Conservation (phyloP, 169 alveolate species). For the Plasmodium relictum region DNA sequence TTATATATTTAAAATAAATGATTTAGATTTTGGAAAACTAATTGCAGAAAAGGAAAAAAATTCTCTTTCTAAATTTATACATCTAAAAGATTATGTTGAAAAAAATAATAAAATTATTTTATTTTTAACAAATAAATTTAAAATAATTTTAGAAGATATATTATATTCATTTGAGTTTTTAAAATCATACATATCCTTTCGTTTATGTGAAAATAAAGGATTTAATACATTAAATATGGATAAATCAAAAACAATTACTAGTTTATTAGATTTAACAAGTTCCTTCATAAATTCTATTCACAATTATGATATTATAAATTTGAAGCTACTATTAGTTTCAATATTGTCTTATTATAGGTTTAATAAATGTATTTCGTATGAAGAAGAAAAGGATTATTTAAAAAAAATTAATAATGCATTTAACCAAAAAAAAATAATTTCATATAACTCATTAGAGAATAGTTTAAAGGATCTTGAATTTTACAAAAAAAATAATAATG, state of each 20-base stretch:
- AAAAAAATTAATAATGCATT: constrained; percentile 17
- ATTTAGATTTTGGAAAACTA: constrained; percentile 6
- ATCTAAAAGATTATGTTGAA: constrained; percentile 25
- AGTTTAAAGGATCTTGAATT: not conserved
- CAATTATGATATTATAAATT: constrained; percentile 11
- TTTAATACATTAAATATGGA: constrained; percentile 2
- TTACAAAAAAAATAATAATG: not conserved
- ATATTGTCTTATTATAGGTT: constrained; percentile 44
- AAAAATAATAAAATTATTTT: constrained; percentile 39
- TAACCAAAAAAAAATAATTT: not conserved
- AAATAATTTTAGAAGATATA: constrained; percentile 28
- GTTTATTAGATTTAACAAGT: constrained; percentile 34
- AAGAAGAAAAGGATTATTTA: constrained; percentile 15
- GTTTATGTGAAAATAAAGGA: constrained; percentile 57
- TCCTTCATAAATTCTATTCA: constrained; percentile 28
- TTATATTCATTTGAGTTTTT: constrained; percentile 24
- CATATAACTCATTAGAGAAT: not conserved
- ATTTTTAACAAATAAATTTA: constrained; percentile 30
- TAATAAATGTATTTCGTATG: constrained; percentile 10
- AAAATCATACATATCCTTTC: constrained; percentile 61
- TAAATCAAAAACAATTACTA: constrained; percentile 24
- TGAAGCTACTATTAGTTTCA: constrained; percentile 10
- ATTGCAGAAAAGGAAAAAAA: constrained; percentile 38
- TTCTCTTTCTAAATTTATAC: constrained; percentile 14
- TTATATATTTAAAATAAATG: not conserved